Evolutionary conservation across 2,329 filamentous ascomycete species (phyloP).

Genomic region (Nemania sp.): DNA sequence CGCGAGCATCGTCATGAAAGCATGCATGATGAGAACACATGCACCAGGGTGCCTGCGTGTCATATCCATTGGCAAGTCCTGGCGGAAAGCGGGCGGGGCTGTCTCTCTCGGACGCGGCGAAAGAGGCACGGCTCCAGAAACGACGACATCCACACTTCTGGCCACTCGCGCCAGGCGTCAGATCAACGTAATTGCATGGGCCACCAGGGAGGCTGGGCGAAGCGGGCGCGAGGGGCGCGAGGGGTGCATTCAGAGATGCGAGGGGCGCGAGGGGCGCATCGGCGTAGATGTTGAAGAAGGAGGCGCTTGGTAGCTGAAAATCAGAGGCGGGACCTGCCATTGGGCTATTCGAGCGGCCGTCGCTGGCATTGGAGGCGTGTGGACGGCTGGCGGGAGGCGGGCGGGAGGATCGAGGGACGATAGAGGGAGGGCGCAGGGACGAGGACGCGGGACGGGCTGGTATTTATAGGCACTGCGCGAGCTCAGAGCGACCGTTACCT

Average conservation of each 20-base stretch:
- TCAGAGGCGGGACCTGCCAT: constrained; percentile 60
- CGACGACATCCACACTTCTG: constrained; percentile 63
- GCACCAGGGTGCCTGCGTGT: constrained; percentile 56
- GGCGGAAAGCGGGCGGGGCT: constrained; percentile 35
- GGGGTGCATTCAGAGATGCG: no score
- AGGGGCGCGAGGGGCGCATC: constrained; percentile 47
- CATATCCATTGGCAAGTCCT: constrained; percentile 35
- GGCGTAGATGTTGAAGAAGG: constrained; percentile 61
- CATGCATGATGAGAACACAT: constrained; percentile 68
- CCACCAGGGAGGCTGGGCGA: constrained; percentile 52
- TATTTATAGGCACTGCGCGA: constrained; percentile 32
- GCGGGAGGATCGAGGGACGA: no score
- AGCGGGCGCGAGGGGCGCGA: constrained; percentile 40
- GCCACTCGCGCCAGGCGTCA: constrained; percentile 56
- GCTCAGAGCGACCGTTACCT: constrained; percentile 26
- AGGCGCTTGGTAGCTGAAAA: constrained; percentile 47
- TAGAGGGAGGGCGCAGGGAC: constrained; percentile 10
- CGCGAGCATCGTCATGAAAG: constrained; percentile 57
- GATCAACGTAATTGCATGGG: constrained; percentile 62
- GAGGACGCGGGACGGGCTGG: constrained; percentile 25
- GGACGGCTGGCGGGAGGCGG: constrained; percentile 8
- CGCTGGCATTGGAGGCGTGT: constrained; percentile 38
- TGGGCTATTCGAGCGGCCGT: constrained; percentile 45
- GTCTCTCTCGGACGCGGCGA: constrained; percentile 40
- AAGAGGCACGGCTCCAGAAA: constrained; percentile 57